phyloP scores from a whole-genome alignment of 2,329 filamentous ascomycete species.

The Trichoderma atroviride region DNA sequence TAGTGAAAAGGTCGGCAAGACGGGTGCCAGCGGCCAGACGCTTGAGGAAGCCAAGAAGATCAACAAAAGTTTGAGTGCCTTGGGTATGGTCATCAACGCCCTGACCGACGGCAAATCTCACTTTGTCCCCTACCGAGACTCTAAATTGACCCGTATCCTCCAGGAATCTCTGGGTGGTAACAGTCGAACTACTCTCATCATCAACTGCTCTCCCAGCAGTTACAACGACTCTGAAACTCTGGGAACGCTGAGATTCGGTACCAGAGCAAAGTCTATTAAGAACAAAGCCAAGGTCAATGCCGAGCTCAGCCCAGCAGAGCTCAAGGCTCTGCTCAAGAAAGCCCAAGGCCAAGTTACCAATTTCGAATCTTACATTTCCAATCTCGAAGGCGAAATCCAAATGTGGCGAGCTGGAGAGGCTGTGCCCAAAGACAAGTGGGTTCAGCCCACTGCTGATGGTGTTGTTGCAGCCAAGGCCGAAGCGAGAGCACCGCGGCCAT shows the following conservation, averaged over 20 bases:
- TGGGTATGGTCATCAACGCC: constrained; percentile 99
- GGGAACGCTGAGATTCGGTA: constrained; percentile 90
- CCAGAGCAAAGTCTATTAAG: constrained; percentile 97
- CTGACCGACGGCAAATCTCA: constrained; percentile 96
- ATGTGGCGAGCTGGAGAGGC: constrained; percentile 85
- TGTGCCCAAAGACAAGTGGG: constrained; percentile 90
- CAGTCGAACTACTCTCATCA: constrained; percentile 95
- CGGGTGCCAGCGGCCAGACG: constrained; percentile 93
- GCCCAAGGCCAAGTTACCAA: constrained; percentile 86
- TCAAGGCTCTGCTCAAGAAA: constrained; percentile 91
- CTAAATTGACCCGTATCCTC: constrained; percentile 93
- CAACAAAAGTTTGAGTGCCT: constrained; percentile 97
- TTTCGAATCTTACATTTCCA: constrained; percentile 84
- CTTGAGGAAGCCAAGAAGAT: constrained; percentile 99
- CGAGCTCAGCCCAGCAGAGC: constrained; percentile 90
- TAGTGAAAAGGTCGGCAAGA: constrained; percentile 98
- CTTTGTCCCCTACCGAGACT: constrained; percentile 95
- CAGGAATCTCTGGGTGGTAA: constrained; percentile 98
- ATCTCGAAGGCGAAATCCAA: constrained; percentile 80
- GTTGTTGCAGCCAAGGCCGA: constrained; percentile 45
- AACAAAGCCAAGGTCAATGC: constrained; percentile 99
- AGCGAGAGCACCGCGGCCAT: constrained; percentile 52
- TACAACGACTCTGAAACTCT: constrained; percentile 97
- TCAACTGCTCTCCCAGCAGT: constrained; percentile 98
- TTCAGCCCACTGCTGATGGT: constrained; percentile 61